phyloP scores from a whole-genome alignment of 2,329 filamentous ascomycete genomes.

The Cercospora sp. region DNA sequence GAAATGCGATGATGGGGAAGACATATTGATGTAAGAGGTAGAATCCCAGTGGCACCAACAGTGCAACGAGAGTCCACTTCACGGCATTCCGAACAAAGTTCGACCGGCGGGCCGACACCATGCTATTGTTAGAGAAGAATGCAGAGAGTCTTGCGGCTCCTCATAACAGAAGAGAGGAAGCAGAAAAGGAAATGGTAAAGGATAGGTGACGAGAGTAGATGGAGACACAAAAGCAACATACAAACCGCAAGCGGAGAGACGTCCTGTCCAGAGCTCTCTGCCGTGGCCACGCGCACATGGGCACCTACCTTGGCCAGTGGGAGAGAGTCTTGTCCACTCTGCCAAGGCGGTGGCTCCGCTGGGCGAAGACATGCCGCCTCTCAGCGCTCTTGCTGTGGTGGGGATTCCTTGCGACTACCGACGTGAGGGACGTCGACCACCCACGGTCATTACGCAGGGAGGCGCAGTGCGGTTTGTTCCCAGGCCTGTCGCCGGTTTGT shows the following conservation, averaged over 20 bases:
- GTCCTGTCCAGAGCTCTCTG: neutral
- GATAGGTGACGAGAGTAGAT: neutral
- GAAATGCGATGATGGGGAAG: conserved; percentile 35
- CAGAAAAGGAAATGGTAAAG: neutral
- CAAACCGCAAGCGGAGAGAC: neutral
- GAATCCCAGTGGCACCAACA: conserved; percentile 20
- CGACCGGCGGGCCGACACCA: conserved; percentile 20
- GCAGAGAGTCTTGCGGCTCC: neutral
- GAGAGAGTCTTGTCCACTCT: neutral
- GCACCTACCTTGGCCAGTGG: neutral
- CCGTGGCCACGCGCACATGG: neutral
- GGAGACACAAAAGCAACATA: neutral
- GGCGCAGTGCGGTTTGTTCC: neutral
- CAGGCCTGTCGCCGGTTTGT: neutral
- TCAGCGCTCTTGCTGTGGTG: conserved; percentile 4
- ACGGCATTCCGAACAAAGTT: conserved; percentile 18
- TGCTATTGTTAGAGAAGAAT: conserved; percentile 11
- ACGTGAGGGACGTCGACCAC: neutral
- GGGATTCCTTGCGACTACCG: neutral
- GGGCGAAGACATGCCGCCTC: conserved; percentile 4
- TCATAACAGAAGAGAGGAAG: neutral
- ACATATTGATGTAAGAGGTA: conserved; percentile 32
- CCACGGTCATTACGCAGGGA: neutral
- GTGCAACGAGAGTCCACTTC: conserved; percentile 12
- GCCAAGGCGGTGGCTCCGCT: conserved; percentile 5